Percentiles rank a stretch among this genome's conserved stretches.
phyloP scores from a whole-genome alignment of 2,329 filamentous ascomycete species.

The Venturia asperata region DNA sequence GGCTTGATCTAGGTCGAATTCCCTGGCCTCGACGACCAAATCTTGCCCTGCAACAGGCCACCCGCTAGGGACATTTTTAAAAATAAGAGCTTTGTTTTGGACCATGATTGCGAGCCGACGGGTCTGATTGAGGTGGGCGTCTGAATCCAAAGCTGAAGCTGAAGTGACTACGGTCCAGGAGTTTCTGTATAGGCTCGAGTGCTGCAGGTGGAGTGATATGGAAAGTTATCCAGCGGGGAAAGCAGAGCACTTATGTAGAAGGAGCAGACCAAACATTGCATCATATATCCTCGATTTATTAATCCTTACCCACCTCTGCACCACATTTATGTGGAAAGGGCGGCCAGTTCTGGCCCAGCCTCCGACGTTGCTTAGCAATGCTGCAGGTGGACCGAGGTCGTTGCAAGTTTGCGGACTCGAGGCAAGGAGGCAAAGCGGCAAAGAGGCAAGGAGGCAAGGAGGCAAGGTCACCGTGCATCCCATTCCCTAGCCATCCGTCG shows the following conservation, averaged over 20 bases:
- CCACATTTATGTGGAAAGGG: not conserved
- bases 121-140: not conserved
- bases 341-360: slow-evolving; percentile 4
- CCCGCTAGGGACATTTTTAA: slow-evolving; percentile 58
- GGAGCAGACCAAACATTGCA: not conserved
- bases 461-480: no score
- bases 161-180: not conserved
- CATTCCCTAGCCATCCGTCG: not conserved
- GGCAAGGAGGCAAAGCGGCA: no score
- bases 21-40: slow-evolving; percentile 57
- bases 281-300: slow-evolving; percentile 5
- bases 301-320: slow-evolving; percentile 1
- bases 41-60: slow-evolving; percentile 65
- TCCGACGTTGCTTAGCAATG: slow-evolving; percentile 6
- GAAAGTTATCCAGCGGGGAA: not conserved
- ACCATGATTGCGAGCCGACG: slow-evolving; percentile 36
- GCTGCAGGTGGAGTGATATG: not conserved
- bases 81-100: slow-evolving; percentile 69
- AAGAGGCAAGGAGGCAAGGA: no score
- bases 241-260: not conserved
- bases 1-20: slow-evolving; percentile 59
- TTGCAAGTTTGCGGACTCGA: no score
- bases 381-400: slow-evolving; percentile 2
- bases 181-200: not conserved
- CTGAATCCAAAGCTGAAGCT: not conserved